These are phyloP conservation scores for Grifola frondosa DNA, from an alignment of 1,284 basidiomycete species.

Conservation along the genomic window DNA sequence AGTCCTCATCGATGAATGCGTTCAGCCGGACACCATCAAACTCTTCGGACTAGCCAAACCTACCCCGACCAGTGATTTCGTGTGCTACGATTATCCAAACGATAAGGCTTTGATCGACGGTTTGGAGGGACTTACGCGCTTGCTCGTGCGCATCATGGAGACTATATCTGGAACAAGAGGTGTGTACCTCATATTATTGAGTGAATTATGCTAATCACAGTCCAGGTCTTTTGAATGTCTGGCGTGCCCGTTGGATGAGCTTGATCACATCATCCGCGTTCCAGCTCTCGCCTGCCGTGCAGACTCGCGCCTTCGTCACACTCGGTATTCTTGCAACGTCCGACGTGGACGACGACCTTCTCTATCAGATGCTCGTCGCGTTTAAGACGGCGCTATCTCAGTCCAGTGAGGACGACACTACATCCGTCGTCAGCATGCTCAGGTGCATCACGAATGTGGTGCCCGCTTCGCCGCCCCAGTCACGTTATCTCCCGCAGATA, in stretches of 20 bases:
- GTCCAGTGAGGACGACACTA: conserved; percentile 69
- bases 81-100: conserved; percentile 49
- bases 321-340: conserved; percentile 78
- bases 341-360: conserved; percentile 84
- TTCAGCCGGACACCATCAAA: conserved; percentile 55
- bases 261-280: conserved; percentile 91
- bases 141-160: conserved; percentile 67
- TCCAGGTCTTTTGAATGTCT: conserved; percentile 83
- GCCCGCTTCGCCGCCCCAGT: conserved; percentile 64
- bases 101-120: conserved; percentile 65
- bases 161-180: conserved; percentile 69
- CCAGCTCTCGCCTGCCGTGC: conserved; percentile 88
- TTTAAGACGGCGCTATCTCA: conserved; percentile 66
- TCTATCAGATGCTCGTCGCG: conserved; percentile 88
- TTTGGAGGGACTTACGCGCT: conserved; percentile 65
- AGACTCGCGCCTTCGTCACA: conserved; percentile 86
- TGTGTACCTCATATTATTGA: conserved; percentile 33
- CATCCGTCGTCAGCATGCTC: conserved; percentile 81
- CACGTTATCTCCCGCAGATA: conserved; percentile 71
- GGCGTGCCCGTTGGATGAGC: conserved; percentile 93
- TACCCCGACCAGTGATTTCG: conserved; percentile 64
- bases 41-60: conserved; percentile 74
- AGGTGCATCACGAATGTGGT: conserved; percentile 80
- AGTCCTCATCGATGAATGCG: conserved; percentile 60
- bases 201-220: not conserved